Evolutionary conservation across 2,329 filamentous ascomycete species (phyloP).

Genomic region (Orbilia oligospora): DNA sequence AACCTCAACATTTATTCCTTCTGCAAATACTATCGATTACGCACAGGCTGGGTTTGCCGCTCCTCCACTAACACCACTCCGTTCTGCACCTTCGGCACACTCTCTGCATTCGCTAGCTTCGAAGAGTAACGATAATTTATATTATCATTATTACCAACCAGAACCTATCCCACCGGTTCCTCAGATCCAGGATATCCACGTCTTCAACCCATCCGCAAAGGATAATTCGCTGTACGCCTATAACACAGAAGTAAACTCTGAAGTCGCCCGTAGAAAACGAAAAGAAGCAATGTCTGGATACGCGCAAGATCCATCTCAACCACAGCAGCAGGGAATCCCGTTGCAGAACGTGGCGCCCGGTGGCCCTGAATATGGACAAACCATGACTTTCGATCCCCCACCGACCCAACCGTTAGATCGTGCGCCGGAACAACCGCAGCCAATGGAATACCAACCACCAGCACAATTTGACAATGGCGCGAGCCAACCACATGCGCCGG

Average conservation of each 20-base stretch:
- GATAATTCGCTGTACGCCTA: slow-evolving; percentile 55
- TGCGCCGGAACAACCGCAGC: slow-evolving; percentile 49
- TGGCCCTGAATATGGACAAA: slow-evolving; percentile 48
- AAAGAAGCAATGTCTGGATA: slow-evolving; percentile 50
- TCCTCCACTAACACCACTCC: slow-evolving; percentile 47
- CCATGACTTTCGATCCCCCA: slow-evolving; percentile 58
- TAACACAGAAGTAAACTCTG: slow-evolving; percentile 56
- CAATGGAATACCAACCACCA: slow-evolving; percentile 56
- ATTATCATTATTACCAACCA: slow-evolving; percentile 48
- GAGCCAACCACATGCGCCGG: slow-evolving; percentile 63
- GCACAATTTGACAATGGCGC: slow-evolving; percentile 58
- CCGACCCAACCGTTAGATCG: slow-evolving; percentile 58
- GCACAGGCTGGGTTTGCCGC: slow-evolving; percentile 58
- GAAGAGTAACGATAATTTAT: slow-evolving; percentile 58
- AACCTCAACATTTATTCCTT: slow-evolving; percentile 57
- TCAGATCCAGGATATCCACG: slow-evolving; percentile 60
- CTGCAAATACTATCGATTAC: slow-evolving; percentile 49
- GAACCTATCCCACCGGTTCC: slow-evolving; percentile 55
- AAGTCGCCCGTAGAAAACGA: slow-evolving; percentile 49
- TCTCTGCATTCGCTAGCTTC: slow-evolving; percentile 43
- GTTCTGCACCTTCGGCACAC: slow-evolving; percentile 43
- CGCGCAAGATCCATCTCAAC: slow-evolving; percentile 31
- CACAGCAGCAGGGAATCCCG: slow-evolving; percentile 48
- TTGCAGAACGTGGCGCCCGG: slow-evolving; percentile 46
- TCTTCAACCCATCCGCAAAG: slow-evolving; percentile 54